Evolutionary conservation across 805 yeast genomes (phyloP), one percentile per base, ranked within the genome.

Genomic region (Spathaspora girioi): DNA sequence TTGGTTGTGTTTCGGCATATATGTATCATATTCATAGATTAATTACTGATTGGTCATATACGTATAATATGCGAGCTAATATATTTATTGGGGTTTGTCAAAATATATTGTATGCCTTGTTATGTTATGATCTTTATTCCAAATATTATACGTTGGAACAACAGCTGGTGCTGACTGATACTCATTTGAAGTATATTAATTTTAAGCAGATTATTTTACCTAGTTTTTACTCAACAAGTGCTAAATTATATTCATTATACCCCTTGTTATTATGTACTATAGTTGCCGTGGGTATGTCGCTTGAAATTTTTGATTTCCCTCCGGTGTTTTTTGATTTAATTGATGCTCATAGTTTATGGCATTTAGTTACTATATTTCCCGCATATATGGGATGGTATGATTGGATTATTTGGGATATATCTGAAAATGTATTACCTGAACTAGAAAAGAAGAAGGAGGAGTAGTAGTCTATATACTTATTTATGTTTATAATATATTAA

Each of bases 341-440:
- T 0, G 99, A 94, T 70, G 96, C 98, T 0, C 99, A 94, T 66
- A 83, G 97, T 0, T 65, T 94, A 43, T 94, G 99, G 99, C 99
- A 94, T 66, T 76, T 87, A 26, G 84, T 89, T 14, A 94, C 99
- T 0, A 84, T 93, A 2, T 27, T 73, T 26, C 71, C 72, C 6
- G 66, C 62, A n/a, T 65, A 65, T 41, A 63, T 55, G 46, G 73
- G 75, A 1, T 74, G 77, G 77, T 73, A 73, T 56, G 76, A 73
- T 52, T 74, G 78, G 78, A 58, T 73, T 61, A 52, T 73, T 26
- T 74, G 78, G 78, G 78, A 74, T 51, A 56, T 67, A 12, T 56
- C 56, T 27, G 71, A 63, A 54, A 73, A 73, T 52, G 65, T 73
- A 31, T 29, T 56, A 6, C 44, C 45, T 38, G 38, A 46, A n/a